Conservation (phyloP, 768 basidiomycete genomes). For the Thelephora aurantiotincta region DNA sequence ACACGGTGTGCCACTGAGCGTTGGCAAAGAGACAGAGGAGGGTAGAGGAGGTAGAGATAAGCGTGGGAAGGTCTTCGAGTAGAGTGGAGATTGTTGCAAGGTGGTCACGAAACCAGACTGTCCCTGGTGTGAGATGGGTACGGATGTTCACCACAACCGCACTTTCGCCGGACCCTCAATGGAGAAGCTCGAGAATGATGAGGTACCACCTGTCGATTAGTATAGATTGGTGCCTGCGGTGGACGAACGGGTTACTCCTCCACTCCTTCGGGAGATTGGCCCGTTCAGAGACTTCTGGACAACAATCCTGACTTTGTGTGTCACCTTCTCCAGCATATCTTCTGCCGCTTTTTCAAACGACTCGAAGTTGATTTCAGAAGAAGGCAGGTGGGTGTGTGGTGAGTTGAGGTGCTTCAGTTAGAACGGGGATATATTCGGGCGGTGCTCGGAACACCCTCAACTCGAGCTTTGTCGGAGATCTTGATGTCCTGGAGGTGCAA, state of each 20-base stretch:
- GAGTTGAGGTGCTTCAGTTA: conserved; percentile 49
- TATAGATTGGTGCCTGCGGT: conserved; percentile 75
- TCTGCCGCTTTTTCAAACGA: conserved; percentile 33
- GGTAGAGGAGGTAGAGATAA: conserved; percentile 63
- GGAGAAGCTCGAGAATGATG: conserved; percentile 66
- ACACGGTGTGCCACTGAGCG: conserved; percentile 75
- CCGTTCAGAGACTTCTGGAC: conserved; percentile 52
- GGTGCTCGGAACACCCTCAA: conserved; percentile 28
- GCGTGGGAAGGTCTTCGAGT: no score
- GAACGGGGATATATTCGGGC: conserved; percentile 43
- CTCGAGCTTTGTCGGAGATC: background rate
- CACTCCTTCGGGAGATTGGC: conserved; percentile 63
- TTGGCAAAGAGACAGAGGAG: no score
- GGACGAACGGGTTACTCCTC: conserved; percentile 70
- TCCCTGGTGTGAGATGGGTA: conserved; percentile 80
- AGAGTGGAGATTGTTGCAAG: no score
- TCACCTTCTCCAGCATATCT: conserved; percentile 37
- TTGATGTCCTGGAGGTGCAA: background rate
- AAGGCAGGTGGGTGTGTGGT: conserved; percentile 56
- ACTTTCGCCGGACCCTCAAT: background rate
- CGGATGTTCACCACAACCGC: conserved; percentile 76
- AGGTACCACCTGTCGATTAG: conserved; percentile 72
- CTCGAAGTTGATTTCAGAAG: conserved; percentile 34
- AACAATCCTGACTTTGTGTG: conserved; percentile 40
- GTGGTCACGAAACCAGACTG: no score